Evolutionary conservation across 805 yeast species (phyloP).

Genomic region (Saccharomycopsis vini): DNA sequence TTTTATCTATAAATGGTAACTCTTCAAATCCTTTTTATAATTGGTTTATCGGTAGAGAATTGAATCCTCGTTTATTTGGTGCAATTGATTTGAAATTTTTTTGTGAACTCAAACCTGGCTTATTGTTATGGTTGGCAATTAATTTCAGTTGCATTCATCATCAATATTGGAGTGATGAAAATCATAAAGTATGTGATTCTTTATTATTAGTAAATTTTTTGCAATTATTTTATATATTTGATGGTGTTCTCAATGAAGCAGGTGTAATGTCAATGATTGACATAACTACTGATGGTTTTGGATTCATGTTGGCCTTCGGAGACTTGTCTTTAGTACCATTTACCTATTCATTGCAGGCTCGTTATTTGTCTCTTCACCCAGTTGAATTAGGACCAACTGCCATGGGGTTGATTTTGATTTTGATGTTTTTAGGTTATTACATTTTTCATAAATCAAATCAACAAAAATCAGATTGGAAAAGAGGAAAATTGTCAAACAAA

Average conservation of each 20-base stretch:
- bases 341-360: slow-evolving; percentile 77
- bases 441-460: slow-evolving; percentile 79
- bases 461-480: slow-evolving; percentile 77
- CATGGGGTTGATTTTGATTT: slow-evolving; percentile 31
- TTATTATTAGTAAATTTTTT: slow-evolving; percentile 56
- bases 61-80: slow-evolving; percentile 77
- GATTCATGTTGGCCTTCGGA: slow-evolving; percentile 92
- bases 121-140: slow-evolving; percentile 75
- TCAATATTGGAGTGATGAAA: slow-evolving; percentile 48
- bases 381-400: slow-evolving; percentile 38
- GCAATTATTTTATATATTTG: slow-evolving; percentile 78
- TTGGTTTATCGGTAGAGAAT: slow-evolving; percentile 95
- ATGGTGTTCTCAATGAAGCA: slow-evolving; percentile 86
- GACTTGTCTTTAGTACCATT: slow-evolving; percentile 91
- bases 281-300: slow-evolving; percentile 92
- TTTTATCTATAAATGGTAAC: slow-evolving; percentile 83
- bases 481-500: slow-evolving; percentile 53
- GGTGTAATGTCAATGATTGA: slow-evolving; percentile 93
- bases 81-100: slow-evolving; percentile 81
- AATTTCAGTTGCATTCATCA: slow-evolving; percentile 75
- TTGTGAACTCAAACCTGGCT: slow-evolving; percentile 92
- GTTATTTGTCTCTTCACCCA: slow-evolving; percentile 64
- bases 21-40: slow-evolving; percentile 68
- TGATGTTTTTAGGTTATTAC: slow-evolving; percentile 60
- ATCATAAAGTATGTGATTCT: slow-evolving; percentile 51